phyloP scores from a whole-genome alignment of 2,329 filamentous ascomycete species.

The Verticillium zaregamsianum region DNA sequence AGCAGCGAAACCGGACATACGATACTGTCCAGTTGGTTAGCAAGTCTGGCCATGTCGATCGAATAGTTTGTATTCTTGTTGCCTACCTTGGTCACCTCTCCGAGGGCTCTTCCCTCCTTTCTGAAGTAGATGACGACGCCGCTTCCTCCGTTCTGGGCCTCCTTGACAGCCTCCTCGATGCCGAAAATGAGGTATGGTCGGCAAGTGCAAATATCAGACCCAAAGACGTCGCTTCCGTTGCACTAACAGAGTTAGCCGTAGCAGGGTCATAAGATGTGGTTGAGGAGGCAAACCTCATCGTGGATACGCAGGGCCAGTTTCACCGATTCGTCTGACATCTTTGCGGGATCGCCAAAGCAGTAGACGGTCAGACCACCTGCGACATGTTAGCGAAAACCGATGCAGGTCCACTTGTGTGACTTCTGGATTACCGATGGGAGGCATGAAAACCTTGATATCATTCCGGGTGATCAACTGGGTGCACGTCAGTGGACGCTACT shows the following conservation, averaged over 20 bases:
- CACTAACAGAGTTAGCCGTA: conserved; percentile 43
- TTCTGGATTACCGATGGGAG: conserved; percentile 67
- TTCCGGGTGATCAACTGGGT: conserved; percentile 78
- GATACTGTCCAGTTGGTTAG: conserved; percentile 10
- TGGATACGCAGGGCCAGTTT: conserved; percentile 80
- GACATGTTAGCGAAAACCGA: conserved; percentile 15
- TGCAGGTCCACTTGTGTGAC: background rate
- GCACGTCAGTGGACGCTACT: conserved; percentile 16
- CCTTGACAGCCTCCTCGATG: conserved; percentile 95
- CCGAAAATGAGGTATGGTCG: conserved; percentile 94
- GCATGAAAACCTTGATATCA: conserved; percentile 93
- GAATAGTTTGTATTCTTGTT: conserved; percentile 4
- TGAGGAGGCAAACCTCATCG: conserved; percentile 44
- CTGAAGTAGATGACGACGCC: conserved; percentile 98
- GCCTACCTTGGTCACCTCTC: conserved; percentile 90
- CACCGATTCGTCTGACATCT: conserved; percentile 83
- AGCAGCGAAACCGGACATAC: conserved; percentile 7
- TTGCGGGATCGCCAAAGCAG: conserved; percentile 91
- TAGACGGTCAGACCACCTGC: conserved; percentile 86
- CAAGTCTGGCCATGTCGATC: background rate
- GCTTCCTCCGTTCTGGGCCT: conserved; percentile 89
- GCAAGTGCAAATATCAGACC: conserved; percentile 96
- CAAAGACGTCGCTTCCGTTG: conserved; percentile 96
- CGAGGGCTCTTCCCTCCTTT: conserved; percentile 91
- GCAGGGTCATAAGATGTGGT: background rate